Evolutionary conservation across 2,329 filamentous ascomycete genomes (phyloP).

Genomic region (Nigrospora osmanthi): DNA sequence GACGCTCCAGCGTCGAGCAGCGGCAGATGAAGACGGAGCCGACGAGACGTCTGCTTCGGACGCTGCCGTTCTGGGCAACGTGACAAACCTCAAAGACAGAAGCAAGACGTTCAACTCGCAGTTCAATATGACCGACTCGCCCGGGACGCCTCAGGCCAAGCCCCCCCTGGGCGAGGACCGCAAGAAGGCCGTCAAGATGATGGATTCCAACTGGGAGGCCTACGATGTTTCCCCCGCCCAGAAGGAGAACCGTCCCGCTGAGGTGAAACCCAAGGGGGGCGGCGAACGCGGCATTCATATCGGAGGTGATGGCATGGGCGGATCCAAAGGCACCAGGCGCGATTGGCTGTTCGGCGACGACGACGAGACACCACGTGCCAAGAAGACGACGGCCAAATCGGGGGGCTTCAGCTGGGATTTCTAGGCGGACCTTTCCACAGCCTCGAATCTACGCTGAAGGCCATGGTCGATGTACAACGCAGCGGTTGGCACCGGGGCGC

Average conservation of each 20-base stretch:
- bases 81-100: constrained; percentile 67
- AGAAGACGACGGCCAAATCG: constrained; percentile 14
- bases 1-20: constrained; percentile 25
- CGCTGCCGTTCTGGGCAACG: constrained; percentile 48
- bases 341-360: constrained; percentile 52
- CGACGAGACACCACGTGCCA: constrained; percentile 33
- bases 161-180: constrained; percentile 47
- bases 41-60: constrained; percentile 21
- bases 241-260: constrained; percentile 39
- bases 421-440: constrained; percentile 14
- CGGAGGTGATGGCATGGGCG: constrained; percentile 60
- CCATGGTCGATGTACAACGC: no score
- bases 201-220: constrained; percentile 56
- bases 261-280: constrained; percentile 13
- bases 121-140: constrained; percentile 68
- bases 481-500: no score
- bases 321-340: constrained; percentile 43
- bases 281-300: constrained; percentile 34
- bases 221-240: constrained; percentile 49
- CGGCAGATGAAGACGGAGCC: constrained; percentile 28
- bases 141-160: constrained; percentile 29
- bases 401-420: constrained; percentile 24
- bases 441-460: background rate
- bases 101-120: constrained; percentile 71
- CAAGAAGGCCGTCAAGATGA: constrained; percentile 64